Base-by-base conservation (phyloP, 2,329 filamentous ascomycete genomes). In the Teratosphaeria epicoccoides region DNA sequence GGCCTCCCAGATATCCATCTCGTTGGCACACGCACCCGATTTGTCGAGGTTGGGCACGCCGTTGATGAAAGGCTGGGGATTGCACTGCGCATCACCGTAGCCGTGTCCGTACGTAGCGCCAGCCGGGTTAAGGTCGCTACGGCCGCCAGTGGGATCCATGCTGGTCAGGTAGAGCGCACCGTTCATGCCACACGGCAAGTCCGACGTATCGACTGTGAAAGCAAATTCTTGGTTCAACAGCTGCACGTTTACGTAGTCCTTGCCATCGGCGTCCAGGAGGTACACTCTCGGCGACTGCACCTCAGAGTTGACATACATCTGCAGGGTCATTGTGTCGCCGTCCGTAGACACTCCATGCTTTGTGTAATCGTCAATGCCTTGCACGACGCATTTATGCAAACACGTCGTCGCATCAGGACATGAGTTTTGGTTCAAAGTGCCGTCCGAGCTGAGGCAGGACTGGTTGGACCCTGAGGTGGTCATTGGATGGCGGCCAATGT, bases 1-100 rank as follows among this genome's bases (percentile, higher is more conserved):
- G 60, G 82, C 82, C 70, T 86, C 53, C 81, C 82, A 85, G 66
- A 83, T 74, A 60, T 85, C 82, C 76, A 86, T 82, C 68, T 85
- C 83, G 43, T 76, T 70, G 67, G 82, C 85, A 75, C 82, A 85
- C 37, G 81, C 73, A 55, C 83, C 82, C 47, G 76, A 70, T 43
- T 68, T 66, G 43, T 61, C 57, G 14, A 54, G 61, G 50, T 78
- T 79, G 17, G 74, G 70, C 2, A 55, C 58, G 37, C 65, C 65
- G 14, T 62, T 61, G 52, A 65, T 62, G 12, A 56, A 51, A 33
- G 64, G 58, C 46, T 53, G 58, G 24, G 50, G 50, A 4, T 59
- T 58, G 47, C 63, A 77, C 57, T 78, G 75, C 14, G 69, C 68
- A 58, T 78, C 75, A 57, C 77, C 79, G 69, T 78, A 77, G 29